These are phyloP conservation scores for Ceratobasidium sp. DNA, from an alignment of 1,284 basidiomycete species.

Conservation along the genomic window DNA sequence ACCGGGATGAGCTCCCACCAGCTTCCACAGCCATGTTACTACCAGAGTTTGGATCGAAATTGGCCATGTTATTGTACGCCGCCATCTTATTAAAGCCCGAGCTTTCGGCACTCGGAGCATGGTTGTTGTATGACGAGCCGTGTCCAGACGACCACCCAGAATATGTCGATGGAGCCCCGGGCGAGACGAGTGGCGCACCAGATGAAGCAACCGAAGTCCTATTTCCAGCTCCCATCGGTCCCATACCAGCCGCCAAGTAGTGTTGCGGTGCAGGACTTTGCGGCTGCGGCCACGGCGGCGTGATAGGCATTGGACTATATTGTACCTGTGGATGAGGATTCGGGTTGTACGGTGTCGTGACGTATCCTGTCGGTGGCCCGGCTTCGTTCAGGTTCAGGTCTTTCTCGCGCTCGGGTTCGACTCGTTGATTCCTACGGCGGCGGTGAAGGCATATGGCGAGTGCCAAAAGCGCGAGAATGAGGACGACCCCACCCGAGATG, in stretches of 20 bases:
- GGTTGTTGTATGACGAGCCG: not conserved
- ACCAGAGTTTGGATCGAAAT: not conserved
- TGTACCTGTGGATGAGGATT: not conserved
- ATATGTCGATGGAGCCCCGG: conserved; percentile 21
- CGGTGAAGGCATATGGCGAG: conserved; percentile 21
- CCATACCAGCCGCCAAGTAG: not conserved
- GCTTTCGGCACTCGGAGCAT: not conserved
- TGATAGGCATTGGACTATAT: not conserved
- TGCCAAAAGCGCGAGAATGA: conserved; percentile 17
- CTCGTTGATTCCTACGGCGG: not conserved
- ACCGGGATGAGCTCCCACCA: not conserved
- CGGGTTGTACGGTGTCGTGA: not conserved
- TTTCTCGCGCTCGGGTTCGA: not conserved
- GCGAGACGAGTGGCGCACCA: conserved; percentile 40
- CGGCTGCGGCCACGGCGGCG: conserved; percentile 35
- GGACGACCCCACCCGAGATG: conserved; percentile 24
- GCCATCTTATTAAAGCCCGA: not conserved
- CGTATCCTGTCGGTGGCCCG: not conserved
- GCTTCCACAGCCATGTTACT: conserved; percentile 26
- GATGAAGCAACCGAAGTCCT: conserved; percentile 24
- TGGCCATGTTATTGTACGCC: not conserved
- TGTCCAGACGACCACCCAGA: conserved; percentile 23
- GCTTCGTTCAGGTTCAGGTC: not conserved
- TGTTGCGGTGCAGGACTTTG: not conserved
- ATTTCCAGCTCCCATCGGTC: not conserved